A percentile compares a stretch with the other conserved stretches of the same genome.
Conservation (phyloP, 768 basidiomycete genomes). For the Boletus rufocinnamomeus region DNA sequence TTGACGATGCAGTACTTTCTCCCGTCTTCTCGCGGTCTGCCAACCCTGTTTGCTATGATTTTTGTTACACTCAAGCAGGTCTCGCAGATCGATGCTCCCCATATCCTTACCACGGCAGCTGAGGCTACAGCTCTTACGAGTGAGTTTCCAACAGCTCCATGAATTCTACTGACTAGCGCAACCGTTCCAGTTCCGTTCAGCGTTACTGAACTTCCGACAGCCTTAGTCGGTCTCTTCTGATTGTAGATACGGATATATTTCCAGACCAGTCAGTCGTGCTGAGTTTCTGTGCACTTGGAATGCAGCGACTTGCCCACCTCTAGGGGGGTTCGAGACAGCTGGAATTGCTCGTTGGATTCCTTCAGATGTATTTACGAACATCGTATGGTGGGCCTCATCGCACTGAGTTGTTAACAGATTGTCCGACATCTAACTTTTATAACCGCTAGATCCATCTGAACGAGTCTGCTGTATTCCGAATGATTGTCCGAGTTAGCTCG, state of each 20-base stretch:
- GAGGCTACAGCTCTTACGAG: background rate
- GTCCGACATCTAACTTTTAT: background rate
- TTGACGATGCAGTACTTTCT: too few relatives aligned
- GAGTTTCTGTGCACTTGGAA: background rate
- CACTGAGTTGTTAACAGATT: background rate
- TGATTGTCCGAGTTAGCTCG: constrained; percentile 12
- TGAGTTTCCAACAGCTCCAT: background rate
- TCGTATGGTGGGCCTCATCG: constrained; percentile 4
- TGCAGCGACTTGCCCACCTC: background rate
- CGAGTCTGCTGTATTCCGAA: constrained; percentile 15
- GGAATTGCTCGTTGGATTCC: background rate
- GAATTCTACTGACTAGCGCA: too few relatives aligned
- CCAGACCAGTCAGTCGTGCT: too few relatives aligned
- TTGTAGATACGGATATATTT: constrained; percentile 1
- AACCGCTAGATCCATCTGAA: constrained; percentile 11
- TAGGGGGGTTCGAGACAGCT: too few relatives aligned
- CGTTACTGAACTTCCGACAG: background rate
- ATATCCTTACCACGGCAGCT: background rate
- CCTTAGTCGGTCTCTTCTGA: constrained; percentile 6
- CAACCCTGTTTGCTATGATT: background rate
- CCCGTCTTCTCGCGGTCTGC: background rate
- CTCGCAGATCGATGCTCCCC: background rate
- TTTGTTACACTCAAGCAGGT: background rate
- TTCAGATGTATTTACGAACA: background rate
- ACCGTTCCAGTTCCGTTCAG: background rate